Conservation (phyloP, 345 rosid species). For the Gossypium ekmanianum region DNA sequence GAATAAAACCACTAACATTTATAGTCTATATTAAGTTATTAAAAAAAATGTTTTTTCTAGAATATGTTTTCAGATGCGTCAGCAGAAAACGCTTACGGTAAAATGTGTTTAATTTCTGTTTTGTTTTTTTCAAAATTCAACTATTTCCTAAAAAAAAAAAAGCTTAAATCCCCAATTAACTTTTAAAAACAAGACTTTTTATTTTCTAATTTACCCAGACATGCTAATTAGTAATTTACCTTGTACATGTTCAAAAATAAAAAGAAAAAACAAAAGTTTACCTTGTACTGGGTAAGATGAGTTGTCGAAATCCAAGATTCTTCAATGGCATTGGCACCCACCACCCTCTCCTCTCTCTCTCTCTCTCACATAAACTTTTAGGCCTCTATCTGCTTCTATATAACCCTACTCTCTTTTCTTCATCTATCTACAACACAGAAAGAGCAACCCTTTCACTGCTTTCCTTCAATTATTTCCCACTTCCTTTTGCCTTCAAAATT, state of each 20-base stretch:
- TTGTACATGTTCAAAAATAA: neutral
- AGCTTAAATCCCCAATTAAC: too few species aligned
- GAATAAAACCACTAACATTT: too few species aligned
- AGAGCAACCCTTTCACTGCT: neutral
- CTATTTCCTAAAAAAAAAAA: too few species aligned
- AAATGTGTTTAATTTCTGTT: too few species aligned
- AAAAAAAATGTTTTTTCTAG: too few species aligned
- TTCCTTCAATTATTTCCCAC: neutral
- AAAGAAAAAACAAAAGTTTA: neutral
- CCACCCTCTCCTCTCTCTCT: neutral
- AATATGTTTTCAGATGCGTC: too few species aligned
- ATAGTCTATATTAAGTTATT: too few species aligned
- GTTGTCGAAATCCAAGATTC: conserved; percentile 44
- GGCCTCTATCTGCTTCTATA: conserved; percentile 24
- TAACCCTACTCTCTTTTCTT: conserved; percentile 26
- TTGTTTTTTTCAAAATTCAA: too few species aligned
- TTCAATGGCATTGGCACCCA: conserved; percentile 13
- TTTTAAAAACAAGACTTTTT: too few species aligned
- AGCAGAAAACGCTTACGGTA: too few species aligned
- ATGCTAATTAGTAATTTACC: neutral
- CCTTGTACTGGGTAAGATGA: conserved; percentile 27
- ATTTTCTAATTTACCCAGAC: neutral
- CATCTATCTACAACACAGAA: conserved; percentile 16
- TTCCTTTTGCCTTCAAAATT: neutral
- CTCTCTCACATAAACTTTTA: neutral